Conservation (phyloP, 495 filamentous ascomycete genomes). For the Schizothecium vesticola region DNA sequence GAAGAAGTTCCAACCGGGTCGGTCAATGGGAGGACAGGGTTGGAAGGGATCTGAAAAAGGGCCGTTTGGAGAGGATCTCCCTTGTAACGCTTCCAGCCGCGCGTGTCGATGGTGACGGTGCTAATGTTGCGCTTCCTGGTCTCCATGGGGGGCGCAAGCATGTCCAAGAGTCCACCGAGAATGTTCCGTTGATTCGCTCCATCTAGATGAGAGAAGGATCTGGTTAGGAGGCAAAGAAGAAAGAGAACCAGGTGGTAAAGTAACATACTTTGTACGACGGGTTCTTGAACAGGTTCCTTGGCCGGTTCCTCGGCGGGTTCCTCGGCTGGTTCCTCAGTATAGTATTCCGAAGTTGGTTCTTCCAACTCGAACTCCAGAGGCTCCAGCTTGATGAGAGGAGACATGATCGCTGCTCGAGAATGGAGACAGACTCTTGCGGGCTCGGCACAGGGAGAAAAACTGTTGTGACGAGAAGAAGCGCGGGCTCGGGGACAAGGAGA, state of each 20-base stretch:
- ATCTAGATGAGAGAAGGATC: neutral
- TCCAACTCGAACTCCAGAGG: neutral
- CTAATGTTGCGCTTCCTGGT: neutral
- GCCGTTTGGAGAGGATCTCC: neutral
- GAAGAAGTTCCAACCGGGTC: too few species aligned
- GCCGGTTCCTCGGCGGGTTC: too few species aligned
- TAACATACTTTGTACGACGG: neutral
- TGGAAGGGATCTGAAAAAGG: too few species aligned
- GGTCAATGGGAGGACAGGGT: too few species aligned
- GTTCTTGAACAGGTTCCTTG: too few species aligned
- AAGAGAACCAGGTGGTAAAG: neutral
- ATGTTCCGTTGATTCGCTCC: neutral
- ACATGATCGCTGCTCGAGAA: neutral
- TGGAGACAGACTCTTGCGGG: neutral
- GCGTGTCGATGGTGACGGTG: neutral
- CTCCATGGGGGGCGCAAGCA: neutral
- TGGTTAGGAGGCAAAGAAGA: neutral
- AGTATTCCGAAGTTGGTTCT: neutral
- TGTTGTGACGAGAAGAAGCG: too few species aligned
- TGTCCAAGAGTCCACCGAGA: neutral
- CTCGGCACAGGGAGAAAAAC: neutral
- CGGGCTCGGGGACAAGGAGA: neutral
- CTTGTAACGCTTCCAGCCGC: neutral
- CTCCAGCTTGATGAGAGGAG: neutral
- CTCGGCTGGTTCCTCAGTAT: neutral